Conservation (phyloP, 2,329 filamentous ascomycete genomes). For the Botryosphaeria dothidea region DNA sequence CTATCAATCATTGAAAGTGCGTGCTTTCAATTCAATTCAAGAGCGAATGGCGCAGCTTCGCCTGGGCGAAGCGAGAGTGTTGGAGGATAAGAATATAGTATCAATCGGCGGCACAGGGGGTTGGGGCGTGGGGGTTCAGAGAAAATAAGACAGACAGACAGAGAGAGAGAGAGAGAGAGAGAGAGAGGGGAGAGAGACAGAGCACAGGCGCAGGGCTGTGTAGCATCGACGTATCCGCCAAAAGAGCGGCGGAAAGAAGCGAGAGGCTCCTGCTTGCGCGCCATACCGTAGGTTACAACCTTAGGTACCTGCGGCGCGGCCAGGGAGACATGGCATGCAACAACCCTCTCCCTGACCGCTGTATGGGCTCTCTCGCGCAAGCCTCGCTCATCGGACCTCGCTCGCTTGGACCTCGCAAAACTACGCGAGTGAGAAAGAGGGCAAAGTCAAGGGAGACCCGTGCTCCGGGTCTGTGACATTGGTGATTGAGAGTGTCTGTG, state of each 20-base stretch:
- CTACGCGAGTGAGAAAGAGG: not conserved
- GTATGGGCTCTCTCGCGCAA: no score
- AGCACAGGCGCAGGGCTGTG: no score
- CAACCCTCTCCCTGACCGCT: no score
- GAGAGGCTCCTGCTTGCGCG: no score
- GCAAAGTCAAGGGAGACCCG: not conserved
- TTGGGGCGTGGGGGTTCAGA: not conserved
- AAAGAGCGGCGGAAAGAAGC: no score
- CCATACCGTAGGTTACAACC: no score
- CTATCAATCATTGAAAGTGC: not conserved
- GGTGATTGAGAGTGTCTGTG: not conserved
- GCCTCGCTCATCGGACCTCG: conserved; percentile 2
- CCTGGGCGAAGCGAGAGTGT: not conserved
- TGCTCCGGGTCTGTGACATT: not conserved
- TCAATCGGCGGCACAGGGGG: not conserved
- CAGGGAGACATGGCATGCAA: no score
- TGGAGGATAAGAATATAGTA: not conserved
- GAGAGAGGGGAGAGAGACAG: no score
- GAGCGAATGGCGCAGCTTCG: not conserved
- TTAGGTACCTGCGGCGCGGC: no score
- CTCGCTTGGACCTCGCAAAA: not conserved
- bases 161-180: no score
- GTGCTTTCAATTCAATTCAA: not conserved
- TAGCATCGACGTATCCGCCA: no score
- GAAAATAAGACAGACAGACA: no score